A percentile compares a stretch with the other conserved stretches of the same genome.
These are phyloP conservation scores for Ceratocystis lukuohia DNA, from an alignment of 2,329 filamentous ascomycete species.

Conservation along the genomic window DNA sequence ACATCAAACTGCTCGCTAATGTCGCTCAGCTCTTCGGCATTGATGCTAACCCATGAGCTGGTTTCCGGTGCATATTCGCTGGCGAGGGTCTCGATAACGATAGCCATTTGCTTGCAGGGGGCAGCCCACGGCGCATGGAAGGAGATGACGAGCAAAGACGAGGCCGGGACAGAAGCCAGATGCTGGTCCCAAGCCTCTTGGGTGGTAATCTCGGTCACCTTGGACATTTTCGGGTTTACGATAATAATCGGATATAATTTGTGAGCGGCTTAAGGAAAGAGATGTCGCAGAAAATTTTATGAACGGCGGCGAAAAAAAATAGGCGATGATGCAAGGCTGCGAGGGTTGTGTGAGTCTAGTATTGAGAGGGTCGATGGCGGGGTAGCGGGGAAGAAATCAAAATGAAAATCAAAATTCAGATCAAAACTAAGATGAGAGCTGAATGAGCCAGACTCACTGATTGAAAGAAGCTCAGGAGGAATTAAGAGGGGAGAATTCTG, in stretches of 20 bases:
- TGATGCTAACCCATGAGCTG: slow-evolving; percentile 76
- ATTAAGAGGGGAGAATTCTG: neutral
- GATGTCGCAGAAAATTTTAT: neutral
- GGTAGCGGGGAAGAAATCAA: slow-evolving; percentile 11
- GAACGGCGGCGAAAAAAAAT: neutral
- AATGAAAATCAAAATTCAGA: neutral
- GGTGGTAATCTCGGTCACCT: slow-evolving; percentile 62
- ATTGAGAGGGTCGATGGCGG: slow-evolving; percentile 9
- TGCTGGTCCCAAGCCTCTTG: slow-evolving; percentile 60
- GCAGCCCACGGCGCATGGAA: slow-evolving; percentile 97
- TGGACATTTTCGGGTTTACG: slow-evolving; percentile 45
- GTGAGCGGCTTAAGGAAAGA: neutral
- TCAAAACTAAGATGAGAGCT: neutral
- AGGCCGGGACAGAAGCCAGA: slow-evolving; percentile 50
- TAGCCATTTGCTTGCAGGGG: slow-evolving; percentile 87
- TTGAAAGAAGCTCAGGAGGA: neutral
- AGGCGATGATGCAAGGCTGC: neutral
- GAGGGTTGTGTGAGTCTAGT: neutral
- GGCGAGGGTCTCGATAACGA: slow-evolving; percentile 72
- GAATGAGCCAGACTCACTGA: neutral
- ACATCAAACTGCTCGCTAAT: slow-evolving; percentile 89
- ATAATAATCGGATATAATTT: too few species aligned
- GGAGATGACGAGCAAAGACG: slow-evolving; percentile 69
- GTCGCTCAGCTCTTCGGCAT: slow-evolving; percentile 88
- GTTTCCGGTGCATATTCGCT: slow-evolving; percentile 62